A percentile compares a stretch with the other conserved stretches of the same genome.
Evolutionary conservation across 176 grass and related monocot genomes (phyloP).

Genomic region (Aechmea fasciata): DNA sequence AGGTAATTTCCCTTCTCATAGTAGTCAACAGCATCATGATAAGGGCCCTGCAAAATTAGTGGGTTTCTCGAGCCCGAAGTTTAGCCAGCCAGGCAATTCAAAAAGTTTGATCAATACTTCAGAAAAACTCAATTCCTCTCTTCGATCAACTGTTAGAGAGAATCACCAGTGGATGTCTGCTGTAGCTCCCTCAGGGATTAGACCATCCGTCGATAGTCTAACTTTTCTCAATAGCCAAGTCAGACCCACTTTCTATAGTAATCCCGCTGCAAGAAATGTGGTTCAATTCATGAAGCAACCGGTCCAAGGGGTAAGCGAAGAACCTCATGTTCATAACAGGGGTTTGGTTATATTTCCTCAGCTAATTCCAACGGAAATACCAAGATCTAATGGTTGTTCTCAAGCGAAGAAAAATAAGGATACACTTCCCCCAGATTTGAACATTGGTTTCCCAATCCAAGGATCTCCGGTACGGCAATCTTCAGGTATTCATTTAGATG

Average conservation of each 20-base stretch:
- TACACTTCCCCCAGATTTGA: constrained; percentile 80
- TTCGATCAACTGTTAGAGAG: constrained; percentile 57
- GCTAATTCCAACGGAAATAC: constrained; percentile 56
- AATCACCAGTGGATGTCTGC: constrained; percentile 82
- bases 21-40: constrained; percentile 31
- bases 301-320: constrained; percentile 42
- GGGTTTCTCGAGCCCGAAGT: constrained; percentile 25
- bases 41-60: constrained; percentile 41
- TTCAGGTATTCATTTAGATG: constrained; percentile 80
- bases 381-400: constrained; percentile 47
- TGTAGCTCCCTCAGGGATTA: constrained; percentile 47
- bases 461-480: constrained; percentile 59
- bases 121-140: constrained; percentile 36
- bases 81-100: constrained; percentile 33
- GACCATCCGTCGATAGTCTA: constrained; percentile 38
- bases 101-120: constrained; percentile 42
- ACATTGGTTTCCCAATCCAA: constrained; percentile 79
- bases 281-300: constrained; percentile 59
- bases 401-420: constrained; percentile 65
- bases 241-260: constrained; percentile 12
- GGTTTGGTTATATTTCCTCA: constrained; percentile 71
- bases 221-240: constrained; percentile 35
- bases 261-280: constrained; percentile 23
- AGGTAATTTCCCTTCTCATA: constrained; percentile 27
- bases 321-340: constrained; percentile 41